Conservation (phyloP, 2,329 filamentous ascomycete genomes). For the Cytospora piceicola region DNA sequence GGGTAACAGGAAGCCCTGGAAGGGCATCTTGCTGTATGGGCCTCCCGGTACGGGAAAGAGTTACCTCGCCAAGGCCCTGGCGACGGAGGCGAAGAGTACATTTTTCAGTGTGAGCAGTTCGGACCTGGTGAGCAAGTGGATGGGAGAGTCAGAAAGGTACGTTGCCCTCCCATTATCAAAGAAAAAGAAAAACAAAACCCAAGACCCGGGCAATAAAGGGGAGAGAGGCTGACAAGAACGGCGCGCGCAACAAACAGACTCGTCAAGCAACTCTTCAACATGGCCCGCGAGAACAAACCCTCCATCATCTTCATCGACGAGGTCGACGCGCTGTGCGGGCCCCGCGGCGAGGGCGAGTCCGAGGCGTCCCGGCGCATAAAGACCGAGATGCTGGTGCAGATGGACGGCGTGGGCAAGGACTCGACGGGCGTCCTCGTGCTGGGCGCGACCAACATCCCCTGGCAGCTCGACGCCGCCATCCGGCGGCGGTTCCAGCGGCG, state of each 20-base stretch:
- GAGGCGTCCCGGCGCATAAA: constrained; percentile 98
- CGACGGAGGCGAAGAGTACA: constrained; percentile 97
- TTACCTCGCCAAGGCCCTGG: constrained; percentile 95
- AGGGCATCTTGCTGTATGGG: constrained; percentile 93
- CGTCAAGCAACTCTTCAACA: constrained; percentile 95
- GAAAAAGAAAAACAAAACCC: background rate
- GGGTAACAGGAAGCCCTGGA: constrained; percentile 97
- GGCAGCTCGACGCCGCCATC: constrained; percentile 96
- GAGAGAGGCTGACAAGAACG: background rate
- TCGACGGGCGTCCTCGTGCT: constrained; percentile 92
- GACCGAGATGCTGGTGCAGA: constrained; percentile 96
- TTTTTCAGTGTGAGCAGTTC: constrained; percentile 99
- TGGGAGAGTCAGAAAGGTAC: constrained; percentile 97
- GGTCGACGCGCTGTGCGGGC: constrained; percentile 93
- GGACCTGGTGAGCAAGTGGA: constrained; percentile 98
- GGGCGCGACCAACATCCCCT: constrained; percentile 97
- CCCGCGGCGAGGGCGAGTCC: constrained; percentile 90
- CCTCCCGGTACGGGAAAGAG: constrained; percentile 97
- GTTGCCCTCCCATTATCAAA: constrained; percentile 12
- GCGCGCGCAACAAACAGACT: constrained; percentile 59
- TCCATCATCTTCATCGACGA: constrained; percentile 99
- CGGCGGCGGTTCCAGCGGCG: constrained; percentile 92
- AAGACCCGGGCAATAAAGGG: background rate
- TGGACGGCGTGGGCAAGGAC: constrained; percentile 98
- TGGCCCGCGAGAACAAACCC: constrained; percentile 97